Base-by-base conservation (phyloP, 1,284 basidiomycete species). In the Cystobasidiaceae sp. region DNA sequence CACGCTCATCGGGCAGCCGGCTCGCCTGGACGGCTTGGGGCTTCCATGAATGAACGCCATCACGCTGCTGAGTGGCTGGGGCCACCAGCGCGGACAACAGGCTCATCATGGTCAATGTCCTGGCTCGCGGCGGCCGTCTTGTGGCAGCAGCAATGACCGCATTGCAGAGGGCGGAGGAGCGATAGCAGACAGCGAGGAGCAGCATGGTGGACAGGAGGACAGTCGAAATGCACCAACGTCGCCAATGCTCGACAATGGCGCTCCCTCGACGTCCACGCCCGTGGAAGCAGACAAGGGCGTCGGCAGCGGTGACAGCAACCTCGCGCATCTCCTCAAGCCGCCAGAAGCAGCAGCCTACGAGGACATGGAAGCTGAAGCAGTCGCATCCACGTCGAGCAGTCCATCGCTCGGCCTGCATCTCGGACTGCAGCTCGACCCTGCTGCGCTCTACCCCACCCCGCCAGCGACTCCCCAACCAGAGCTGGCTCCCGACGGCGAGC, bases 1-100 rank as follows among this genome's bases (percentile, higher is more conserved):
- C 25, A 9, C 2, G 17, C 41, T 25, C 8, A 11, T 15, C 3
- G 11, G 34, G n/a, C 32, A 43, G 23, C 27, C 27, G 4, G 23
- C 6, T 27, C 25, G 39, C 8, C 7, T 17, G 32, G 54, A 23
- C 37, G 23, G 9, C 13, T 9, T 43, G 39, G 41, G n/a, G 21
- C 34, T 57, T 57, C 39, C 54, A 57, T 57, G 54, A 45, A 62
- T 62, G 60, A 62, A 62, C 49, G 39, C 60, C 60, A 62, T 62
- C 50, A 32, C 60, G 39, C 60, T 52, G 48, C 39, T 62, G 48
- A 62, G 60, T 50, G 60, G 60, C 34, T 62, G 60, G 60, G 28
- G 56, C 43, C 43, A 48, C n/a, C 41, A 48, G 43, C 41, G 56
- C 56, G 32, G 43, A 44, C 6, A 17, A 28, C 11, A 27, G 37